phyloP scores from a whole-genome alignment of 2,329 filamentous ascomycete genomes.

The Graphilbum ipis-grandicollis region DNA sequence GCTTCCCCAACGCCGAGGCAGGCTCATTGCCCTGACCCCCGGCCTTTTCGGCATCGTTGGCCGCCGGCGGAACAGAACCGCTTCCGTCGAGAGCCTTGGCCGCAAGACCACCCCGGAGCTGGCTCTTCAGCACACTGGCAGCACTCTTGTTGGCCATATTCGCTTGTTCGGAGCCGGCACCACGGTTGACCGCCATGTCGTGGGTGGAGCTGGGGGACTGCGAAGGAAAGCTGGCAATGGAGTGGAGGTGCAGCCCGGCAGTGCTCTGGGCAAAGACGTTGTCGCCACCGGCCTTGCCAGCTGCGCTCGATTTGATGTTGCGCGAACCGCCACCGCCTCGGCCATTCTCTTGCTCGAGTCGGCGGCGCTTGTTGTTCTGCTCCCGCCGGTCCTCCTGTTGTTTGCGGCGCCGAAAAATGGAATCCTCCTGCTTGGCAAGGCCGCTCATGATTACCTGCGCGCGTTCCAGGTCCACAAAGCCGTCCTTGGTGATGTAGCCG shows the following conservation, averaged over 20 bases:
- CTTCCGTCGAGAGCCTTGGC: conserved; percentile 9
- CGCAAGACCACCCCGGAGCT: conserved; percentile 42
- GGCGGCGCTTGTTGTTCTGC: conserved; percentile 62
- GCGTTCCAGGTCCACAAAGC: conserved; percentile 69
- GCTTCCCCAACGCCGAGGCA: conserved; percentile 32
- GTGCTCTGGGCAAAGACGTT: conserved; percentile 7
- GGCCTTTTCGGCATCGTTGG: neutral
- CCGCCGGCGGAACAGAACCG: neutral
- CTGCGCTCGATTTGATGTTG: neutral
- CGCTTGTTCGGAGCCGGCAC: conserved; percentile 39
- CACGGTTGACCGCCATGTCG: conserved; percentile 71
- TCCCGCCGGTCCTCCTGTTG: conserved; percentile 73
- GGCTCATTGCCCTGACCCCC: neutral
- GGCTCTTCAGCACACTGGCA: conserved; percentile 70
- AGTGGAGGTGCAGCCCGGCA: conserved; percentile 11
- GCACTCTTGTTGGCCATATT: conserved; percentile 87
- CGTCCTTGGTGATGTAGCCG: conserved; percentile 91
- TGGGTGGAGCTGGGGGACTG: conserved; percentile 48
- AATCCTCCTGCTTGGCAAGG: conserved; percentile 81
- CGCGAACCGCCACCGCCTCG: neutral
- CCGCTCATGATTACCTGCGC: conserved; percentile 80
- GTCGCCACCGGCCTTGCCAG: conserved; percentile 5
- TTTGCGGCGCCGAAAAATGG: conserved; percentile 77
- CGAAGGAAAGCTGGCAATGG: conserved; percentile 32
- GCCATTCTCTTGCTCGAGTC: conserved; percentile 37